Evolutionary conservation across 495 filamentous ascomycete genomes (phyloP), one percentile per base, ranked within the genome.

Genomic region (Penicillium subrubescens): DNA sequence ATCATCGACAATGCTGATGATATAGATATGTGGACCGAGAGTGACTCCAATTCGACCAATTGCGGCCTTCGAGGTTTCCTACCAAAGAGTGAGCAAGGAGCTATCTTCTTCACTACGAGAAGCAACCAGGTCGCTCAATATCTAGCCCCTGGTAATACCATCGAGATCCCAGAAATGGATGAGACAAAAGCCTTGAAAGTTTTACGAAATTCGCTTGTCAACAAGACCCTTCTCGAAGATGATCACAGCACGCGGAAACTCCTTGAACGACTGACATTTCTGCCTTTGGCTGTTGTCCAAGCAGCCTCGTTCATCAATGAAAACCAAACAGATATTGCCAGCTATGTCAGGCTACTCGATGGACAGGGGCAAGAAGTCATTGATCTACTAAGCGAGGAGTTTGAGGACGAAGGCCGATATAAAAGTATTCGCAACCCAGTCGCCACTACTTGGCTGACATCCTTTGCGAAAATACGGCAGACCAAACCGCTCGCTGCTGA

Each of bases 401-500:
- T 86, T 57, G 71, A 76, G 7, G 82, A 86, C 35, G 64, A 76
- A 7, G 66, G 73, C 11, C 68, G 82, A 54, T 83, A 86, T 60
- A 41, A 37, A 5, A 75, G 71, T 7, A 73, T 66, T 17, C 70
- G 79, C 19, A 88, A 86, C 60, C 76, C 86, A 5, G 75, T 88
- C 0, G 83, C 82, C 2, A 77, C 74, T 0, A 89, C 85, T 0
- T 88, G 83, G 85, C 71, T 82, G 0, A 79, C 85, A 0, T 85
- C 84, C 0, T 84, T 88, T 55, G 61, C 73, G 0, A 79, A 86
- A 62, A 82, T 87, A 12, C 73, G 62, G 33, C 39, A 70, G 8
- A 48, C 59, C 3, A 57, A 79, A 41, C 46, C 39, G 0, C 10
- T 73, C 0, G 82, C 83, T 0, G 68, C 75, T 0, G 64, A 81